A percentile compares a stretch with the other conserved stretches of the same genome.
Evolutionary conservation across 2,329 filamentous ascomycete genomes (phyloP).

Genomic region (Ophiostoma himal-ulmi): DNA sequence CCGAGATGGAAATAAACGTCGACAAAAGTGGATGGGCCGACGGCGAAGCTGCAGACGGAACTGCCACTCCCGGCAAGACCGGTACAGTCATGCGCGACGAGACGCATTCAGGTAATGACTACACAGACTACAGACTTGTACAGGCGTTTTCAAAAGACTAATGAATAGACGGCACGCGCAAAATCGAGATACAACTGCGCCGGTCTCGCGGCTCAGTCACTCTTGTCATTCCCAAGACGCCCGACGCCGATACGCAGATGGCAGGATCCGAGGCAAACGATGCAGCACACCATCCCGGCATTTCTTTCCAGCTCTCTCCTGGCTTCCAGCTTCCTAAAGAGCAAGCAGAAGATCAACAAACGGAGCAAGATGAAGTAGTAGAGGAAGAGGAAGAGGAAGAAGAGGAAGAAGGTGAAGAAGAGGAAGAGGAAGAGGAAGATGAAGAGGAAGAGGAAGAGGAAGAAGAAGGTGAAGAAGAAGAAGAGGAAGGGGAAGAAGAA

Average conservation of each 20-base stretch:
- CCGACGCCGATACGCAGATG: neutral
- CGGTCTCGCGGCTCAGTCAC: neutral
- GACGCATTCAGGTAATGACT: conserved; percentile 5
- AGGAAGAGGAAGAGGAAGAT: no score
- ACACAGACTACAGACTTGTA: neutral
- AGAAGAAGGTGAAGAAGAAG: neutral
- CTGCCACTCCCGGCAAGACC: neutral
- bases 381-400: no score
- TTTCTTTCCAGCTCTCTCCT: conserved; percentile 10
- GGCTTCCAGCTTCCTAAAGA: neutral
- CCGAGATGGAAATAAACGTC: neutral
- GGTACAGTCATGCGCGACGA: conserved; percentile 10
- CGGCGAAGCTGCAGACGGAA: neutral
- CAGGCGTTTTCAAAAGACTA: neutral
- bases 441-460: no score
- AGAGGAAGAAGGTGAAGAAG: no score
- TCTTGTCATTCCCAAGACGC: neutral
- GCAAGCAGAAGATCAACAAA: neutral
- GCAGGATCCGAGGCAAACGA: neutral
- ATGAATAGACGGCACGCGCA: conserved; percentile 10
- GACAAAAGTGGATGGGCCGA: neutral
- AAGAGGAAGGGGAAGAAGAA: neutral
- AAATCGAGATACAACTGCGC: conserved; percentile 7
- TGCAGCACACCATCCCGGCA: neutral
- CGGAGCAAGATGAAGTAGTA: neutral